phyloP scores from a whole-genome alignment of 768 basidiomycete genomes.

The Psilocybe cubensis region DNA sequence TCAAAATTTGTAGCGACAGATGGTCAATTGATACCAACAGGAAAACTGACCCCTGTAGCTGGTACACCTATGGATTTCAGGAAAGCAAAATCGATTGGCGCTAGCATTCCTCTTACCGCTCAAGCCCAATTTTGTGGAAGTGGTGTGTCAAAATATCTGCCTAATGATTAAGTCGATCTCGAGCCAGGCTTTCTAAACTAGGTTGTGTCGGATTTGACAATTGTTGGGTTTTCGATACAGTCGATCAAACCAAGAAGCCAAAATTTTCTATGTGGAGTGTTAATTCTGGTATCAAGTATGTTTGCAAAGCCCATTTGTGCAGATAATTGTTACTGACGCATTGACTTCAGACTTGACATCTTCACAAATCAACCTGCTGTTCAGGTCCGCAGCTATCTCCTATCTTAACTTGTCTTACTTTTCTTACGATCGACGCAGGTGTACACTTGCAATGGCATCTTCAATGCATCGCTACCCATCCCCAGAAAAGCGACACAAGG shows the following conservation, averaged over 20 bases:
- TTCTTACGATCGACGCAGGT: slow-evolving; percentile 24
- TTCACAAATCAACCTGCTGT: slow-evolving; percentile 49
- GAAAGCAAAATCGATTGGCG: slow-evolving; percentile 41
- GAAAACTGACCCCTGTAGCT: slow-evolving; percentile 35
- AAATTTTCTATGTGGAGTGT: slow-evolving; percentile 46
- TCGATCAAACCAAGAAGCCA: slow-evolving; percentile 26
- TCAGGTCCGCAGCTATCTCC: slow-evolving; percentile 29
- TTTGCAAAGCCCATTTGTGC: background rate
- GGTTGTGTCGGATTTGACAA: slow-evolving; percentile 53
- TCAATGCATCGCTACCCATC: slow-evolving; percentile 36
- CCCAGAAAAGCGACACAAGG: slow-evolving; percentile 47
- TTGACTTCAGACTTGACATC: slow-evolving; percentile 37
- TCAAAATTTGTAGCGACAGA: slow-evolving; percentile 44
- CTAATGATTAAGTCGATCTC: background rate
- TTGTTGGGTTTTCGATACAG: slow-evolving; percentile 46
- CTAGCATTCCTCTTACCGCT: slow-evolving; percentile 38
- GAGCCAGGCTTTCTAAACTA: slow-evolving; percentile 7
- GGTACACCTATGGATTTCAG: slow-evolving; percentile 48
- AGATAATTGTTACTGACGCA: background rate
- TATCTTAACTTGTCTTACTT: background rate
- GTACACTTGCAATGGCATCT: slow-evolving; percentile 46
- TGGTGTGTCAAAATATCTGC: slow-evolving; percentile 23
- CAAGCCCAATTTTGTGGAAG: slow-evolving; percentile 40
- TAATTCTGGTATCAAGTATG: slow-evolving; percentile 48
- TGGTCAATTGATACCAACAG: slow-evolving; percentile 44